Base-by-base conservation (phyloP, 306 rosid species). In the Carpinus viminea region DNA sequence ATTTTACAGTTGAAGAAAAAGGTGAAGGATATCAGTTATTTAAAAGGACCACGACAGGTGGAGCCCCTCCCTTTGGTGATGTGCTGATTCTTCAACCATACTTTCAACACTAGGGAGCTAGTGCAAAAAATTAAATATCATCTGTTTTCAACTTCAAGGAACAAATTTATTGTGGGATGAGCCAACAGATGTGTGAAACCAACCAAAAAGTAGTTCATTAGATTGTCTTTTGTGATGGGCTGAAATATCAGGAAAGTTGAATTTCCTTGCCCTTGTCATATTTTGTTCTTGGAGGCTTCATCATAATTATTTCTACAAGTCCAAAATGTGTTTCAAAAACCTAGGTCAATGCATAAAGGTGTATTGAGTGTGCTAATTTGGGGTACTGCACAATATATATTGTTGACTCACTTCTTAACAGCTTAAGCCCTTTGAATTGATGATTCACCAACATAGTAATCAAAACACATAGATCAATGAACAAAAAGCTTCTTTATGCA, bases 81-180 rank as follows among this genome's bases (percentile, higher is more conserved):
- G 68, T 83, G 68, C 68, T 47, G 31, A 51, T 31, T 43, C 50
- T 65, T 75, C 13, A 62, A 61, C 38, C 70, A 65, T 26, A 47
- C 41, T 28, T 72, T 72, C 64, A 74, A 56, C 3, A 5, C 41
- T 17, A 54, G 6, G 53, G 72, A 57, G 69, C 51, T 64, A 12
- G 26, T 8, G 74, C 31, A 55, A 66, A 47, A 72, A 47, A 70
- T 56, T 75, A 64, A 51, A 79, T 53, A 20, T 12, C 34, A 51
- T 31, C 38, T 21, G 7, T 24, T 66, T 66, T 41, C 18, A 36
- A 66, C 20, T 36, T 36, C 24, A 16, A 36, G n/a, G 26, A 18
- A 38, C 51, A 64, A 31, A 64, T 64, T 34, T 28, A 16, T 43
- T 3, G 7, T 21, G 34, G 12, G 31, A 20, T 21, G 34, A 9